Evolutionary conservation across 2,329 filamentous ascomycete genomes (phyloP).

Genomic region (Mollisia scopiformis): DNA sequence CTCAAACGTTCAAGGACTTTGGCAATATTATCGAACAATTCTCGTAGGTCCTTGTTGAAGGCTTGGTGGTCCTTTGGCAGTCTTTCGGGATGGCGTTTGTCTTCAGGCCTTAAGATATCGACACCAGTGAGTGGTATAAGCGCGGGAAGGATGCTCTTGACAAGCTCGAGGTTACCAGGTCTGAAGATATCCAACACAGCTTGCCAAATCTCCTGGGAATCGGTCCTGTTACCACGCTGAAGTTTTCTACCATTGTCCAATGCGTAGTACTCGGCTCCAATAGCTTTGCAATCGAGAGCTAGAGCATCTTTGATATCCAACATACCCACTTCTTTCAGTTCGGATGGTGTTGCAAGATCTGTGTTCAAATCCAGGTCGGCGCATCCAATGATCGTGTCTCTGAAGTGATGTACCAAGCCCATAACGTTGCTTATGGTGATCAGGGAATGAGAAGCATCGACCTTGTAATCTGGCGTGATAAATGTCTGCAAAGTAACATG

Average conservation of each 20-base stretch:
- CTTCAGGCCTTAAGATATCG: constrained; percentile 63
- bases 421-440: constrained; percentile 68
- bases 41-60: constrained; percentile 76
- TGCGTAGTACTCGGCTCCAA: constrained; percentile 69
- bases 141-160: constrained; percentile 65
- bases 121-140: constrained; percentile 71
- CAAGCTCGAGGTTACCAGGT: constrained; percentile 70
- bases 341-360: constrained; percentile 42
- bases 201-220: constrained; percentile 80
- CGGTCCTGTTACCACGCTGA: constrained; percentile 67
- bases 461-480: constrained; percentile 51
- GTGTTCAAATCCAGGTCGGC: constrained; percentile 45
- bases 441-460: constrained; percentile 53
- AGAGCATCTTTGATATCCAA: constrained; percentile 69
- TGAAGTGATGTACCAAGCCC: constrained; percentile 66
- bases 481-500: constrained; percentile 60
- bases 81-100: constrained; percentile 34
- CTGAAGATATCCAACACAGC: constrained; percentile 70
- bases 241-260: constrained; percentile 64
- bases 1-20: constrained; percentile 78
- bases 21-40: constrained; percentile 65
- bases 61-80: constrained; percentile 61
- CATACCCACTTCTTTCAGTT: constrained; percentile 58
- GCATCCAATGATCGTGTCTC: constrained; percentile 59
- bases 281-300: constrained; percentile 70